phyloP scores from a whole-genome alignment of 176 grass and related monocot genomes.

The Oryza rufipogon region DNA sequence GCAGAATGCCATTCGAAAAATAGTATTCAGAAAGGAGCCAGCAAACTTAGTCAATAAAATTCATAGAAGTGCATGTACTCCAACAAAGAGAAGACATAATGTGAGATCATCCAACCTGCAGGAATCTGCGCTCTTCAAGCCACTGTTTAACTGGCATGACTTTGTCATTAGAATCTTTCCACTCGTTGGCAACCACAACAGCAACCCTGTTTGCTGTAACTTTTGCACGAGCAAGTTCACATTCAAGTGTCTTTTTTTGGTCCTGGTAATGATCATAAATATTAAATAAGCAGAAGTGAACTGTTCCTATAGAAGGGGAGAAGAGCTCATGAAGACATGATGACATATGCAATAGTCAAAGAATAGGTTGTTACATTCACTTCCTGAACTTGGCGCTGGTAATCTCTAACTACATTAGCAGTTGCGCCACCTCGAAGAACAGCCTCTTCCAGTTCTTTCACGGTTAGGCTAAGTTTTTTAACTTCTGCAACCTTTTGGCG shows the following conservation, averaged over 20 bases:
- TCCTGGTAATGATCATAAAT: slow-evolving; percentile 59
- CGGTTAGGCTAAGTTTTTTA: slow-evolving; percentile 95
- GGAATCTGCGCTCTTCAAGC: slow-evolving; percentile 95
- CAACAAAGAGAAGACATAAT: slow-evolving; percentile 33
- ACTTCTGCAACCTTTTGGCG: slow-evolving; percentile 97
- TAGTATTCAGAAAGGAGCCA: background rate
- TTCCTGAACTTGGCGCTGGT: slow-evolving; percentile 96
- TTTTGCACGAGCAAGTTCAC: slow-evolving; percentile 95
- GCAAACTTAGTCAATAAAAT: slow-evolving; percentile 19
- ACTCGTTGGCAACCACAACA: slow-evolving; percentile 95
- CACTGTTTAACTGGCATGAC: slow-evolving; percentile 99
- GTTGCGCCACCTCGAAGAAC: slow-evolving; percentile 86
- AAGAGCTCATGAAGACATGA: background rate
- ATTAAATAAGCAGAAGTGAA: slow-evolving; percentile 40
- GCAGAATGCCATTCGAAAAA: background rate
- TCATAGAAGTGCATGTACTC: slow-evolving; percentile 23
- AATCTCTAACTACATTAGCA: slow-evolving; percentile 97
- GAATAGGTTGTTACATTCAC: slow-evolving; percentile 74
- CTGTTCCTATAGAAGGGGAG: background rate
- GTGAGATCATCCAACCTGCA: slow-evolving; percentile 70
- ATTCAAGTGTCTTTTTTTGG: slow-evolving; percentile 93
- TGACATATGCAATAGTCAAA: slow-evolving; percentile 21
- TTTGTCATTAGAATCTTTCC: slow-evolving; percentile 99
- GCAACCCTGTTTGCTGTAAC: slow-evolving; percentile 95
- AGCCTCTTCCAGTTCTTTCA: slow-evolving; percentile 86